A percentile compares a stretch with the other conserved stretches of the same genome.
phyloP scores from a whole-genome alignment of 345 rosid species.

The Kandelia obovata region DNA sequence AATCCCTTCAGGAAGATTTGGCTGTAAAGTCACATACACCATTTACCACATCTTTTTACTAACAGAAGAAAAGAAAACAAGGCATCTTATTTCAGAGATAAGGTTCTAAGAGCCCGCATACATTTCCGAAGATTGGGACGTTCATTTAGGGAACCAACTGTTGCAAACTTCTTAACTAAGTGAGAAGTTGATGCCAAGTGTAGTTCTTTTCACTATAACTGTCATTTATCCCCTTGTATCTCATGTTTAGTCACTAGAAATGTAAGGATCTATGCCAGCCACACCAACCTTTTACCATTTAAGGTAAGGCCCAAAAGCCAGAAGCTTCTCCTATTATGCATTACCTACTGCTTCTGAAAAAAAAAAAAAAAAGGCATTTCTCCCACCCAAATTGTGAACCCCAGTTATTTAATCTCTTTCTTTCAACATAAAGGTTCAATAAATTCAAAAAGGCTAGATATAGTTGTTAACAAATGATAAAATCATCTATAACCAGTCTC shows the following conservation, averaged over 20 bases:
- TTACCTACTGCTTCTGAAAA: background rate
- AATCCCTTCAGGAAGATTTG: background rate
- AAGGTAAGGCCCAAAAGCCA: background rate
- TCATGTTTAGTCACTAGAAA: too few species aligned
- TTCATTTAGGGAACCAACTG: background rate
- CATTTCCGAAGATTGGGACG: background rate
- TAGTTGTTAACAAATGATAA: background rate
- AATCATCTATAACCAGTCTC: background rate
- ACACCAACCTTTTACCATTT: too few species aligned
- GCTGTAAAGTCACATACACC: too few species aligned
- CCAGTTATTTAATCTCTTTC: background rate
- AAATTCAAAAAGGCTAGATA: background rate
- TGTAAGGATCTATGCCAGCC: too few species aligned
- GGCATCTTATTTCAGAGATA: background rate
- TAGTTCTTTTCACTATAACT: background rate
- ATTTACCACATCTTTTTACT: background rate
- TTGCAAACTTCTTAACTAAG: background rate
- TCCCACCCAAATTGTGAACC: background rate
- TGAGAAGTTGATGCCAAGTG: background rate
- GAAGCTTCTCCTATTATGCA: background rate
- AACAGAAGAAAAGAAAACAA: background rate
- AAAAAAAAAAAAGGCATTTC: background rate
- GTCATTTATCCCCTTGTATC: background rate
- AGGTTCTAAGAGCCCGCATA: background rate
- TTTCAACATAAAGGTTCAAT: background rate